Evolutionary conservation across 768 basidiomycete species (phyloP).

Genomic region (Boletellus ananiceps): DNA sequence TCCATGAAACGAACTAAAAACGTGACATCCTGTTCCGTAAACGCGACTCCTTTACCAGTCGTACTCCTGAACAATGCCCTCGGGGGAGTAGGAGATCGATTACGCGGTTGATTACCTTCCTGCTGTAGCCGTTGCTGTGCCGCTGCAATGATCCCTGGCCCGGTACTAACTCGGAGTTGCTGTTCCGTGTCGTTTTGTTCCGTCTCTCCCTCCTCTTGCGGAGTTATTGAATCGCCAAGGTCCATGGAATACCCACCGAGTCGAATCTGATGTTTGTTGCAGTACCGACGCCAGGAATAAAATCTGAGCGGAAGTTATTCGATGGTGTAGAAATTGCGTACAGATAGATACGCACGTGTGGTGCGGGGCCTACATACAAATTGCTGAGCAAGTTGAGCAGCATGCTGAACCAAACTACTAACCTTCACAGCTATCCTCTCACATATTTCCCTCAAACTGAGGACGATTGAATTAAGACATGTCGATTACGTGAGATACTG

Average conservation of each 20-base stretch:
- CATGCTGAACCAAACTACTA: conserved; percentile 9
- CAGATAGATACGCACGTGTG: conserved; percentile 58
- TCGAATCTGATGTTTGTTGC: conserved; percentile 91
- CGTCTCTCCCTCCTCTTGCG: conserved; percentile 39
- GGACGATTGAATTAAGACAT: neutral
- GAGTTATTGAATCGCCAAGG: conserved; percentile 45
- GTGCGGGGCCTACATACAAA: conserved; percentile 62
- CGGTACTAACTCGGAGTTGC: conserved; percentile 31
- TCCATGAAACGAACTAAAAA: conserved; percentile 76
- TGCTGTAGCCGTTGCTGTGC: conserved; percentile 40
- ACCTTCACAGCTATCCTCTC: conserved; percentile 84
- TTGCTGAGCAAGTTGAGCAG: conserved; percentile 3
- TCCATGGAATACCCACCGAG: conserved; percentile 82
- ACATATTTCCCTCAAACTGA: conserved; percentile 71
- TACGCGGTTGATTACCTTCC: conserved; percentile 39
- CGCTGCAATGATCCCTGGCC: conserved; percentile 43
- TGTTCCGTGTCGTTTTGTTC: conserved; percentile 42
- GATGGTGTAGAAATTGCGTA: neutral
- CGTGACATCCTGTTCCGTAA: conserved; percentile 76
- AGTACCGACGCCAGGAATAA: conserved; percentile 88
- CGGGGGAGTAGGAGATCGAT: conserved; percentile 78
- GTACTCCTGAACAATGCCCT: conserved; percentile 77
- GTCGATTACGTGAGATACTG: conserved; percentile 24
- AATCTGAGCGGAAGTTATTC: conserved; percentile 45
- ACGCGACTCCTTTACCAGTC: conserved; percentile 86